Percentiles rank a stretch among this genome's conserved stretches.
Evolutionary conservation across 2,329 filamentous ascomycete genomes (phyloP).

Genomic region (Zymoseptoria passerinii): DNA sequence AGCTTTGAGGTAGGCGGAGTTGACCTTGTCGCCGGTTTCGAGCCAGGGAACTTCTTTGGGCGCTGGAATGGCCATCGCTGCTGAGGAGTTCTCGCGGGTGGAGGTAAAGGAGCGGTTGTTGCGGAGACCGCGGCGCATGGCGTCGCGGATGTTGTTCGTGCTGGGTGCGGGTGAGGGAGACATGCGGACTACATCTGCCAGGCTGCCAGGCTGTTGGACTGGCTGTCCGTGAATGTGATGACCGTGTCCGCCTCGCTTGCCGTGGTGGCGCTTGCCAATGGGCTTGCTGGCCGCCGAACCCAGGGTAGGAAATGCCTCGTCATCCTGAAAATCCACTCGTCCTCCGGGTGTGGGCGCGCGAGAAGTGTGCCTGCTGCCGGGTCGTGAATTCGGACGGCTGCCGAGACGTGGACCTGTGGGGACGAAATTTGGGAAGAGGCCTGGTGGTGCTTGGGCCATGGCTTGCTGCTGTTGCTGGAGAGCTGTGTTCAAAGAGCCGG

Average conservation of each 20-base stretch:
- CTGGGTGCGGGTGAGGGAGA: constrained; percentile 63
- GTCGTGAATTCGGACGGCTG: constrained; percentile 69
- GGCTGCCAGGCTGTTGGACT: constrained; percentile 63
- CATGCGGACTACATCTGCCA: constrained; percentile 94
- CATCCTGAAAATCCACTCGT: constrained; percentile 68
- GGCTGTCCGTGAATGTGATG: constrained; percentile 57
- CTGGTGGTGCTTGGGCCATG: constrained; percentile 48
- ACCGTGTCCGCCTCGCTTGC: constrained; percentile 77
- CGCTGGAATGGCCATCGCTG: constrained; percentile 73
- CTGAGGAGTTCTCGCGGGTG: constrained; percentile 64
- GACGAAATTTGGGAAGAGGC: constrained; percentile 54
- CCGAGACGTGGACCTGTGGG: constrained; percentile 35
- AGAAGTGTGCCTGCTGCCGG: constrained; percentile 70
- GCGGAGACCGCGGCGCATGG: constrained; percentile 46
- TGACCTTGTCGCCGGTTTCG: constrained; percentile 82
- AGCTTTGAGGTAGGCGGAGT: constrained; percentile 90
- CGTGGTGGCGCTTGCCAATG: constrained; percentile 77
- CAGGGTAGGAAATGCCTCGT: constrained; percentile 87
- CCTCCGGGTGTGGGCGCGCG: constrained; percentile 56
- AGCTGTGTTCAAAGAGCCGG: constrained; percentile 36
- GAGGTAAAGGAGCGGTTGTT: constrained; percentile 59
- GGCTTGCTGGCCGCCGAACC: constrained; percentile 67
- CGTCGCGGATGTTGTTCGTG: constrained; percentile 38
- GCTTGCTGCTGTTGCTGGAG: constrained; percentile 36
- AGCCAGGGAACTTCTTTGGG: constrained; percentile 95